Base-by-base conservation (phyloP, 257 asterid species). In the Oldenlandia corymbosa region DNA sequence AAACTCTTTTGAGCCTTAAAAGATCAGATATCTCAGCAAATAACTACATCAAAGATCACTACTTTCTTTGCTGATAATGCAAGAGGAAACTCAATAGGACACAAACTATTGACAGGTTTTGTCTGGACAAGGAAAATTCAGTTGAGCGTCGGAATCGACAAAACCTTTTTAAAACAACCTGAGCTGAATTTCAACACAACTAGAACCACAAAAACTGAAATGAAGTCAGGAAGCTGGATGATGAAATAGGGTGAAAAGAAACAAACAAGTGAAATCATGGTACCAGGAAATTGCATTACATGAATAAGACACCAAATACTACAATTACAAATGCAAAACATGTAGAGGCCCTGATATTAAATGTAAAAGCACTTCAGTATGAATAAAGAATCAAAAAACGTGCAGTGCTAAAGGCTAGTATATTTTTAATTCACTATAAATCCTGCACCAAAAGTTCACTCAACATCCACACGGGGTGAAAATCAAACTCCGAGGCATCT, bases 351-450 rank as follows among this genome's bases (percentile, higher is more conserved):
- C 7, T 34, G 39, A 28, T 32, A 5, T 31, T 13, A 1, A 13
- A 52, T 30, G 4, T 34, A 26, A 47, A 47, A 42, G 32, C 45
- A 28, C 21, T 32, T 24, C n/a, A n/a, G n/a, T n/a, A n/a, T n/a
- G 10, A 7, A 28, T 7, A 23, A 63, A 70, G 26, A 1, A 34
- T 20, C 28, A 32, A 53, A 14, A 43, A 21, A 55, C 65, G 34
- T 36, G 65, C 54, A 47, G 10, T 24, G 58, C 58, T 69, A 64
- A 60, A 64, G n/a, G n/a, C n/a, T n/a, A n/a, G 48, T 55, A 24
- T 11, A 50, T 63, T 31, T 36, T 56, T 39, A 26, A 45, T 48
- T 13, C 47, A 27, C 37, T 57, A n/a, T n/a, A n/a, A 27, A 55
- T 2, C 50, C 11, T 34, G 49, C 7, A 70, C 49, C 1, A 3